These are phyloP conservation scores for Clausena lansium DNA, from an alignment of 345 rosid genomes.

Conservation along the genomic window DNA sequence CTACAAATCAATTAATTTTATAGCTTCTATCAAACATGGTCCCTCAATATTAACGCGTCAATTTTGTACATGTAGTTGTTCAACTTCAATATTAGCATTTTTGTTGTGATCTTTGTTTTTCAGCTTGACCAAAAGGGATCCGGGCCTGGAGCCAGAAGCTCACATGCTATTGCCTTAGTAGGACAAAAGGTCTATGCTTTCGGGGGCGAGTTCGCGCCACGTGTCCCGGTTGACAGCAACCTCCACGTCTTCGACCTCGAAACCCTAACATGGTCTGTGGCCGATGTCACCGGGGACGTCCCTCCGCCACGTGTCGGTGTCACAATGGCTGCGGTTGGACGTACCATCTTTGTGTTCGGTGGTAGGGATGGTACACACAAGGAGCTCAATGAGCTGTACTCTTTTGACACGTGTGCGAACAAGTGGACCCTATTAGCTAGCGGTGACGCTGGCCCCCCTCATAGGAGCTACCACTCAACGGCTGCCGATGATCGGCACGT, in stretches of 20 bases:
- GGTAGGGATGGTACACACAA: slow-evolving; percentile 66
- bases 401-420: slow-evolving; percentile 55
- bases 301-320: slow-evolving; percentile 96
- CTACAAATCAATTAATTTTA: neutral
- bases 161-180: slow-evolving; percentile 74
- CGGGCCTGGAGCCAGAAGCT: slow-evolving; percentile 92
- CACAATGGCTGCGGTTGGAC: slow-evolving; percentile 65
- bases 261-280: slow-evolving; percentile 60
- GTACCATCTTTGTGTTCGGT: slow-evolving; percentile 67
- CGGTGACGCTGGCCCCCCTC: slow-evolving; percentile 54
- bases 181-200: slow-evolving; percentile 66
- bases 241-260: slow-evolving; percentile 67
- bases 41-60: neutral
- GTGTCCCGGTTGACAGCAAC: slow-evolving; percentile 86
- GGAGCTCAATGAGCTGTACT: slow-evolving; percentile 80
- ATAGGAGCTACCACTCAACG: slow-evolving; percentile 82
- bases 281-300: slow-evolving; percentile 51
- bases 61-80: neutral
- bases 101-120: neutral
- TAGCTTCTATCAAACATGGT: neutral
- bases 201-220: slow-evolving; percentile 81
- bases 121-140: slow-evolving; percentile 75
- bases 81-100: neutral
- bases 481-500: slow-evolving; percentile 51
- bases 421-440: slow-evolving; percentile 64